Evolutionary conservation across 352 stramenopile genomes (phyloP).

Genomic region (Pythium phragmitis): DNA sequence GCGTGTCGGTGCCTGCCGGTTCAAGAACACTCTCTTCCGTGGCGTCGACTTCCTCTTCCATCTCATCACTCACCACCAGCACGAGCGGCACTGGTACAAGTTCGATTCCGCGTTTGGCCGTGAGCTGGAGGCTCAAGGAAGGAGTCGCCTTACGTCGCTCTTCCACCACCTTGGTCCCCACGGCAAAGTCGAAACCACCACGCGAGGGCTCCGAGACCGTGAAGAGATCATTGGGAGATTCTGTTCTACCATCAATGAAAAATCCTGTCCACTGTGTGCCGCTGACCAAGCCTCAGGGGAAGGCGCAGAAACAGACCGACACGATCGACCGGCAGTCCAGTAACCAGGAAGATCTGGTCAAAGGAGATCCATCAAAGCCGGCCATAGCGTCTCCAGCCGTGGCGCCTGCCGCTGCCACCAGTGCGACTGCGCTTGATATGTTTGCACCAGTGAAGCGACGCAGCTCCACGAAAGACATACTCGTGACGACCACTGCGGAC

Average conservation of each 20-base stretch:
- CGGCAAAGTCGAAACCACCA: neutral
- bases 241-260: neutral
- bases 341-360: neutral
- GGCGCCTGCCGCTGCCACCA: neutral
- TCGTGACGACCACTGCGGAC: neutral
- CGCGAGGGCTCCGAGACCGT: neutral
- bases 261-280: neutral
- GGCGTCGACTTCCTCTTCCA: constrained; percentile 7
- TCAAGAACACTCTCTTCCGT: constrained; percentile 4
- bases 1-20: constrained; percentile 31
- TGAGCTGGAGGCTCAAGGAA: constrained; percentile 62
- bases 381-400: neutral
- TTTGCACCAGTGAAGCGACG: constrained; percentile 28
- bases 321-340: neutral
- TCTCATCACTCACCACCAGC: constrained; percentile 17
- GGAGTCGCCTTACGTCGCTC: constrained; percentile 36
- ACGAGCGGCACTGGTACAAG: constrained; percentile 13
- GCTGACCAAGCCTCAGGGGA: neutral
- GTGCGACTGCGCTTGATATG: constrained; percentile 10
- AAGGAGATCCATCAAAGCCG: neutral
- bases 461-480: constrained; percentile 14
- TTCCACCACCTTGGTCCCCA: constrained; percentile 12
- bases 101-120: constrained; percentile 31
- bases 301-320: neutral
- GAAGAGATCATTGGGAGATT: neutral